Evolutionary conservation across 371 early-diverging fungal species (phyloP).

Genomic region (Mortierella polycephala): DNA sequence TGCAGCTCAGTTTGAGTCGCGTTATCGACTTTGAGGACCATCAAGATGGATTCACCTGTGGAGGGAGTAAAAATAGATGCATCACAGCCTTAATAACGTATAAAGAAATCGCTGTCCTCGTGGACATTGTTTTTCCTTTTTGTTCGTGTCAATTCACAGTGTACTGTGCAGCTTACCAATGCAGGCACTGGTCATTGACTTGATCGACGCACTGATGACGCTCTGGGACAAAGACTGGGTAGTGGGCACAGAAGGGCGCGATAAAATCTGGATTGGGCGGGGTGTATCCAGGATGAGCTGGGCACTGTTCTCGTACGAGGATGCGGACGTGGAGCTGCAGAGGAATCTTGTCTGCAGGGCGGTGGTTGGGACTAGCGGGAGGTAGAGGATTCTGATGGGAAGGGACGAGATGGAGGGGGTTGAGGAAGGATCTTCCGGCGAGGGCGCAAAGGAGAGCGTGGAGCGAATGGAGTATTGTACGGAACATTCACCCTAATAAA

Average conservation of each 20-base stretch:
- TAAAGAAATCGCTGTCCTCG: too few relatives aligned
- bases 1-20: constrained; percentile 23
- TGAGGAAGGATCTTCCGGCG: constrained; percentile 7
- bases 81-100: background rate
- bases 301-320: constrained; percentile 9
- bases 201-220: constrained; percentile 12
- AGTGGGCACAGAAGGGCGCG: background rate
- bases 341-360: background rate
- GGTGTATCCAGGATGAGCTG: background rate
- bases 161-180: constrained; percentile 12
- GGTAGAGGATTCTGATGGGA: constrained; percentile 15
- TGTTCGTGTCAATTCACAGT: background rate
- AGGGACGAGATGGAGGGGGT: constrained; percentile 16
- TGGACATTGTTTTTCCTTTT: background rate
- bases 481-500: constrained; percentile 5
- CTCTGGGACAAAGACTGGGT: too few relatives aligned
- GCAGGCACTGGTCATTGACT: constrained; percentile 5
- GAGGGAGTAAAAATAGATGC: background rate
- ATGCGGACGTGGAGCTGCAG: background rate
- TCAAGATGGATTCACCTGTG: constrained; percentile 26
- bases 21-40: constrained; percentile 25
- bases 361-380: constrained; percentile 25
- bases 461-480: constrained; percentile 24
- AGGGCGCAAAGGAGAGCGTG: constrained; percentile 11
- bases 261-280: background rate